Base-by-base conservation (phyloP, 2,329 filamentous ascomycete species). In the Biscogniauxia mediterranea region DNA sequence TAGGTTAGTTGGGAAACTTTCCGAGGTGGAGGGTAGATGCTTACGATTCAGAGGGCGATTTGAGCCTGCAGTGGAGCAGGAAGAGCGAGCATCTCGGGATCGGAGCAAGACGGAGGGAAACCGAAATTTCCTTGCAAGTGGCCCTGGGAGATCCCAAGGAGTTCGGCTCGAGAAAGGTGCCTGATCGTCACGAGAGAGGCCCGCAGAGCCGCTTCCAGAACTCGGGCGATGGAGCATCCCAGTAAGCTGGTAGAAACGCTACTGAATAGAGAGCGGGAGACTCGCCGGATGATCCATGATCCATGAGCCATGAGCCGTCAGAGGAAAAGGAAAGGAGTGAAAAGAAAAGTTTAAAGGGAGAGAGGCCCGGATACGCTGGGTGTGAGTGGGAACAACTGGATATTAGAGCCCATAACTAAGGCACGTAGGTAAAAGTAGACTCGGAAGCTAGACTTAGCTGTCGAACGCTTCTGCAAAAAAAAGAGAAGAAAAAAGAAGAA, bases 171-270 rank as follows among this genome's bases (percentile, higher is more conserved):
- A 20, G 26, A 28, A 17, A 9, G 54, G 32, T 55, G 26, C 51
- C 59, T 55, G 21, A 59, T 61, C 57, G 38, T 54, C 42, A 28
- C 53, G 54, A 58, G 32, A 56, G 19, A 21, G 50, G 50, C 9
- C 42, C 59, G 59, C 57, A 61, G 54, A 61, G 61, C 46, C 53
- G 58, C 42, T 54, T 61, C 56, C 50, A 46, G 26, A 52, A 26
- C 46, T 42, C 52, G 50, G 25, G 50, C 55, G 46, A 59, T 54
- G 52, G 56, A 58, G 11, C 38, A 51, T 60, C 56, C 61, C 56
- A 60, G 52, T 21, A 51, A 51, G 51, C 21, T 62, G 57, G 55
- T 56, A 58, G 46, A 58, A 63, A 61, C 46, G 53, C 46, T 57
- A 52, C 3, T 53, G 19, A 21, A 21, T 52, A 52, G 38, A 32